Evolutionary conservation across 345 rosid species (phyloP).

Genomic region (Acer negundo): DNA sequence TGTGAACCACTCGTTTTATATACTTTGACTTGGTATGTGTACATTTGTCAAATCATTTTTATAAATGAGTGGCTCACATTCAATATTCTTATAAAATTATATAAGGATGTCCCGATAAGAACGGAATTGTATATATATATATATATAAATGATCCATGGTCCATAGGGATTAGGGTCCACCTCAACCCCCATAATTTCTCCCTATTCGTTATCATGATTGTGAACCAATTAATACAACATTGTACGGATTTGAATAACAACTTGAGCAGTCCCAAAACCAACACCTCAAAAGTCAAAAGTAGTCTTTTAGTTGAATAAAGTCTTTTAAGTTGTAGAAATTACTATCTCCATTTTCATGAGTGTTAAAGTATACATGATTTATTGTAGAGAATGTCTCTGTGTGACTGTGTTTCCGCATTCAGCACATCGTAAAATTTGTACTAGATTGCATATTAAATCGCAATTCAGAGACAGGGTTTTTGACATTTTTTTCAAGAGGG

Average conservation of each 20-base stretch:
- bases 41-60: too few relatives aligned
- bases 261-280: neutral
- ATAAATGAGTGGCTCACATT: too few relatives aligned
- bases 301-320: neutral
- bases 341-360: neutral
- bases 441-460: neutral
- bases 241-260: neutral
- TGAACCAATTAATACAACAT: neutral
- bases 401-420: too few relatives aligned
- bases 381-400: neutral
- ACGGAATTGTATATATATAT: too few relatives aligned
- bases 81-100: too few relatives aligned
- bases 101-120: too few relatives aligned
- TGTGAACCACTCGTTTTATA: too few relatives aligned
- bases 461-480: too few relatives aligned
- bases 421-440: neutral
- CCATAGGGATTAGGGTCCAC: constrained; percentile 3
- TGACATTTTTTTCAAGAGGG: too few relatives aligned
- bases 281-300: neutral
- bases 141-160: too few relatives aligned
- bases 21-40: too few relatives aligned
- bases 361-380: neutral
- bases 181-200: neutral
- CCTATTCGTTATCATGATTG: neutral
- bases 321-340: neutral